Conservation (phyloP, 2,329 filamentous ascomycete species). For the Biscogniauxia sp. region DNA sequence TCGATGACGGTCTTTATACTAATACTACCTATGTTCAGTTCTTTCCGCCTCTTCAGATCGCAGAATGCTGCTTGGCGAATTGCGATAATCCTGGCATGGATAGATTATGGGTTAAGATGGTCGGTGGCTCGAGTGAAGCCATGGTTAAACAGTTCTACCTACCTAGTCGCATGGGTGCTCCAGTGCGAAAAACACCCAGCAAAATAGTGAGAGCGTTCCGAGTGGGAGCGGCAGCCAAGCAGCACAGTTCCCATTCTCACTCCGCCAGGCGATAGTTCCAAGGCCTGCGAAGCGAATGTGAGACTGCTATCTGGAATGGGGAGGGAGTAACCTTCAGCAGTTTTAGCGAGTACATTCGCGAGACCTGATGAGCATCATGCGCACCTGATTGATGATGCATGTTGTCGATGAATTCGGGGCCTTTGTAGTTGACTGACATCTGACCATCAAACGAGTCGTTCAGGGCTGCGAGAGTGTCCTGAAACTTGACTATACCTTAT, state of each 20-base stretch:
- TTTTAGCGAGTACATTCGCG: background rate
- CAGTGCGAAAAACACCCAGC: background rate
- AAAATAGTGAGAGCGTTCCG: background rate
- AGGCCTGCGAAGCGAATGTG: background rate
- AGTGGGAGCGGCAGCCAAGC: background rate
- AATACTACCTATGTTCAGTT: slow-evolving; percentile 62
- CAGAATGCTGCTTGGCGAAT: slow-evolving; percentile 78
- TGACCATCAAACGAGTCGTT: background rate
- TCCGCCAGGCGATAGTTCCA: background rate
- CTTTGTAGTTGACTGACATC: background rate
- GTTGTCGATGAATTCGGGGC: background rate
- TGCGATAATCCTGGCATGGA: slow-evolving; percentile 52
- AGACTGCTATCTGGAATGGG: background rate
- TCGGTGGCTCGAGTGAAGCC: background rate
- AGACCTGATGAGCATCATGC: background rate
- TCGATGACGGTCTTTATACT: slow-evolving; percentile 25
- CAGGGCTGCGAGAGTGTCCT: background rate
- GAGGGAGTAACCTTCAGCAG: background rate
- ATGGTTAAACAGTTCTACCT: background rate
- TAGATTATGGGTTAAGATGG: too few relatives aligned
- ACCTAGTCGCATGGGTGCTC: background rate
- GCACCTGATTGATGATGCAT: background rate
- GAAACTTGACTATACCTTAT: background rate
- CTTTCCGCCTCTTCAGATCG: slow-evolving; percentile 88
- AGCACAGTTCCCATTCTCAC: background rate